Conservation (phyloP, 345 rosid genomes). For the Eucalyptus polyanthemos region DNA sequence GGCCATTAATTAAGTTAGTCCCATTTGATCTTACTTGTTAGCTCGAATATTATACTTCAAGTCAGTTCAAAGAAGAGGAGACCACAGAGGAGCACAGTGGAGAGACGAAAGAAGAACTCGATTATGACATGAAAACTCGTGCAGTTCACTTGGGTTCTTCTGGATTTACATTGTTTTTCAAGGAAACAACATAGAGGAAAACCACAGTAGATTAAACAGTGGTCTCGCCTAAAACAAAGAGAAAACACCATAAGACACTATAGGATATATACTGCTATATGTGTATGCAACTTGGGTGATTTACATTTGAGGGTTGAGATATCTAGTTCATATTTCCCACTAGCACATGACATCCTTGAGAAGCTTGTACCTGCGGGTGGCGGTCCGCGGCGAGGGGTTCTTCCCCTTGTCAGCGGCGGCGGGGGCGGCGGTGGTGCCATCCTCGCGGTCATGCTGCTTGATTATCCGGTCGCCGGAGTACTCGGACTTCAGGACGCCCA, state of each 20-base stretch:
- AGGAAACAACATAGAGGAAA: not conserved
- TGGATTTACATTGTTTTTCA: not conserved
- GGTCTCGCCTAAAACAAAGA: not conserved
- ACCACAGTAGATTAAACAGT: conserved; percentile 5
- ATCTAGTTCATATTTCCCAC: not conserved
- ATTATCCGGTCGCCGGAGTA: conserved; percentile 46
- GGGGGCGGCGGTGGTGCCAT: not conserved
- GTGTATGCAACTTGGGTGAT: not conserved
- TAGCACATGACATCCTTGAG: conserved; percentile 99
- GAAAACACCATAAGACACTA: not conserved
- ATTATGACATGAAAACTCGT: not conserved
- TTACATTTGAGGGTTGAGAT: not conserved
- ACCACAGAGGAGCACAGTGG: not conserved
- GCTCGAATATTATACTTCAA: not conserved
- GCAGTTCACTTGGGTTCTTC: not conserved
- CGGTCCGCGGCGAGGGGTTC: conserved; percentile 50
- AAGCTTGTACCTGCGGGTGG: conserved; percentile 98
- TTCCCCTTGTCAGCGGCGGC: conserved; percentile 31
- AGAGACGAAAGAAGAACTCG: not conserved
- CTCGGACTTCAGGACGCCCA: conserved; percentile 32
- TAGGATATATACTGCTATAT: not conserved
- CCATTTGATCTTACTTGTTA: not conserved
- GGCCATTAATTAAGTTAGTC: not conserved
- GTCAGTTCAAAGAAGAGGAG: not conserved
- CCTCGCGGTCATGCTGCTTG: conserved; percentile 34